Evolutionary conservation across 129 eudicot species (phyloP), one percentile per base, ranked within the genome.

Genomic region (Silybum marianum): DNA sequence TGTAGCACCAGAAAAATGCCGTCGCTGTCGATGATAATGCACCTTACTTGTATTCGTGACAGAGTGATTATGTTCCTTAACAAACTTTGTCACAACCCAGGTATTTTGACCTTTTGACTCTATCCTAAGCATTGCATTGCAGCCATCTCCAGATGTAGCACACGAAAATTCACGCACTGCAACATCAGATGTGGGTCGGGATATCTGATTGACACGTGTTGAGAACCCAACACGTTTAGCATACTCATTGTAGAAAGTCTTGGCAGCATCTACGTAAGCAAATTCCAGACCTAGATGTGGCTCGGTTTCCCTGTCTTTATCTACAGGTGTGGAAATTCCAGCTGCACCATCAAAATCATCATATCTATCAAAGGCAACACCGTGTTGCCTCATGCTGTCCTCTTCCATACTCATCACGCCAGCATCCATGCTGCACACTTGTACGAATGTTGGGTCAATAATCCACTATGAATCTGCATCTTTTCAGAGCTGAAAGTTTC

Each of bases 281-380:
- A 93, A 93, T 81, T 87, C 88, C 91, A 93, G 81, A 75, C 98
- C 98, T 38, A 93, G 69, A 7, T 81, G 86, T 18, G 96, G 98
- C 76, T 88, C 92, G 1, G 80, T 32, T 69, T 81, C 82, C 32
- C 75, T 83, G 28, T 46, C 78, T 39, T 85, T 93, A 78, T 90
- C 81, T 51, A 81, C 85, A 34, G 66, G 69, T 58, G 83, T 71
- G 70, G 88, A 87, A 18, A n/a, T 77, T 71, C 87, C 87, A 72
- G 72, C 60, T 78, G 90, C 89, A 67, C 81, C 77, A 14, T 84
- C 88, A 58, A 80, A 71, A 39, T 89, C 91, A 80, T 80, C 82
- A 70, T 85, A 87, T 22, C 90, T 87, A 72, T 84, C 88, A 81
- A 82, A 86, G 30, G 86, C 77, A 58, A 82, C 80, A 21, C 90